Evolutionary conservation across 2,329 filamentous ascomycete species (phyloP).

Genomic region (Exophiala calicioides): DNA sequence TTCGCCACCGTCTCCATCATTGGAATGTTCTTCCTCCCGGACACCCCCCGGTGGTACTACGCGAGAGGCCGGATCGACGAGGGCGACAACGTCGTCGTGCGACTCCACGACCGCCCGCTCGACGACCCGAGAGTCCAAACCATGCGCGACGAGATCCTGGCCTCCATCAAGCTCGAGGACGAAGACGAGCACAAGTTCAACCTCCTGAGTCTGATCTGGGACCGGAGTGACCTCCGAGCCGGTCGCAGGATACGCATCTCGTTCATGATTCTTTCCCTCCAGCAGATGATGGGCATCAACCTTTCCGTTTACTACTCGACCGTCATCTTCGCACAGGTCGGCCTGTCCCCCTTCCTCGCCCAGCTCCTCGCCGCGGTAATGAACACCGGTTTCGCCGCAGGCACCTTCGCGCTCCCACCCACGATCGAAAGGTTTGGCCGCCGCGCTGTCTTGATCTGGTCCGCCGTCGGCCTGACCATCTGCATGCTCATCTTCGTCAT

Average conservation of each 20-base stretch:
- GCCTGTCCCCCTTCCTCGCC: constrained; percentile 17
- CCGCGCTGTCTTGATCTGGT: constrained; percentile 22
- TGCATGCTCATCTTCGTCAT: constrained; percentile 25
- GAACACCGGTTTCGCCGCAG: constrained; percentile 24
- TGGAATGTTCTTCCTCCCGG: constrained; percentile 31
- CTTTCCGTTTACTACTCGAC: constrained; percentile 31
- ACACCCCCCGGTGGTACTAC: constrained; percentile 37
- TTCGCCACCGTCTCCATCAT: constrained; percentile 31
- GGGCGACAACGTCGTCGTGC: constrained; percentile 30
- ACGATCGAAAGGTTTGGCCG: constrained; percentile 24
- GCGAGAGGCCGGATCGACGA: constrained; percentile 31
- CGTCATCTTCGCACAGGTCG: constrained; percentile 22
- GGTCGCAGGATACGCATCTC: constrained; percentile 42
- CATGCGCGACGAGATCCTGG: constrained; percentile 32
- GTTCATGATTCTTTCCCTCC: constrained; percentile 37
- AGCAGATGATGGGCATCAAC: constrained; percentile 38
- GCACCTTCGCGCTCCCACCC: constrained; percentile 14
- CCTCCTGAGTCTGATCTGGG: constrained; percentile 34
- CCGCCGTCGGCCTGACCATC: constrained; percentile 14
- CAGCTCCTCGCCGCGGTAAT: constrained; percentile 24
- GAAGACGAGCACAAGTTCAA: constrained; percentile 34
- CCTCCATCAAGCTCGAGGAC: constrained; percentile 25
- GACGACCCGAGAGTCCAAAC: constrained; percentile 27
- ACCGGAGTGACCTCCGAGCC: constrained; percentile 38
- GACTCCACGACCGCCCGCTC: constrained; percentile 19